A percentile compares a stretch with the other conserved stretches of the same genome.
Evolutionary conservation across 2,329 filamentous ascomycete species (phyloP).

Genomic region (Colletotrichum sp.): DNA sequence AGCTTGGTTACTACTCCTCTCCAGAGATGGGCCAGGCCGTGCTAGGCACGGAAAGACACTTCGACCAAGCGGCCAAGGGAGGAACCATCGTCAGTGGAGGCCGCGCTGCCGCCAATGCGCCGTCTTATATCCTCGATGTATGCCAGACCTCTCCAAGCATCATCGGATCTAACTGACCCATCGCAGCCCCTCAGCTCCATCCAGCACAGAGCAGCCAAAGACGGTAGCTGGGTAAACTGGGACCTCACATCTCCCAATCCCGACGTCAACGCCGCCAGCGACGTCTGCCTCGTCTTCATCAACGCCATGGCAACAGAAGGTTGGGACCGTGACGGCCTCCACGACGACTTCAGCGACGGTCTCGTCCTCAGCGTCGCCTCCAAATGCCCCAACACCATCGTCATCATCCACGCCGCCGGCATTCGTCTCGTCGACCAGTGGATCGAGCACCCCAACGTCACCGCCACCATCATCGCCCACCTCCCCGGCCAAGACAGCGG

Average conservation of each 20-base stretch:
- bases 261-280: slow-evolving; percentile 48
- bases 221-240: slow-evolving; percentile 64
- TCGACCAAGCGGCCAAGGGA: slow-evolving; percentile 53
- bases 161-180: not conserved
- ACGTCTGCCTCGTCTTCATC: slow-evolving; percentile 73
- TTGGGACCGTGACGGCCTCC: slow-evolving; percentile 64
- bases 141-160: too few species aligned
- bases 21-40: slow-evolving; percentile 49
- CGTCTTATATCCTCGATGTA: slow-evolving; percentile 51
- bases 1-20: slow-evolving; percentile 52
- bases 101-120: slow-evolving; percentile 55
- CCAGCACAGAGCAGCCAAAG: slow-evolving; percentile 56
- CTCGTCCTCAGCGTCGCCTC: slow-evolving; percentile 62
- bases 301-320: slow-evolving; percentile 77
- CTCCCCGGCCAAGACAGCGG: slow-evolving; percentile 70
- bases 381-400: slow-evolving; percentile 66
- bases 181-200: slow-evolving; percentile 60
- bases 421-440: slow-evolving; percentile 65
- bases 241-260: slow-evolving; percentile 58
- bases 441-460: slow-evolving; percentile 68
- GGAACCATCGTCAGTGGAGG: slow-evolving; percentile 59
- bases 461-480: slow-evolving; percentile 68
- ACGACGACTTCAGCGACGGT: slow-evolving; percentile 69
- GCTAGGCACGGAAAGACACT: slow-evolving; percentile 46
- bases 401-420: slow-evolving; percentile 68